Evolutionary conservation across 2,329 filamentous ascomycete species (phyloP).

Genomic region (Geoglossum cookeanum): DNA sequence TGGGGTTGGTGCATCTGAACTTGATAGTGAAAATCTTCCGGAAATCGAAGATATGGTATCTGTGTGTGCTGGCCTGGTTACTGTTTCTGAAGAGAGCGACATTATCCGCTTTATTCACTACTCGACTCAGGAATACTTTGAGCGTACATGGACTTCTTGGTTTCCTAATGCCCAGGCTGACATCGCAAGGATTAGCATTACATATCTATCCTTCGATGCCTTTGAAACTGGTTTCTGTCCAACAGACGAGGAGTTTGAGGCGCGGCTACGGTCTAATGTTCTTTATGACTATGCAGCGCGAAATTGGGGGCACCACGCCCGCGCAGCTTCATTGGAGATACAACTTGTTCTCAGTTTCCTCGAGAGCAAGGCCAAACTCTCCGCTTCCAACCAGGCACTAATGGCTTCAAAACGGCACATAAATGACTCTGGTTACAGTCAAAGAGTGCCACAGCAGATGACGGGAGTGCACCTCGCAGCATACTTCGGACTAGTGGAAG

Average conservation of each 20-base stretch:
- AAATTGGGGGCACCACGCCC: neutral
- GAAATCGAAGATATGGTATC: constrained; percentile 3
- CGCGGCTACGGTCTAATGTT: neutral
- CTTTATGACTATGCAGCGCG: neutral
- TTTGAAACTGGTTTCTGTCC: neutral
- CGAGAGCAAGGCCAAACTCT: neutral
- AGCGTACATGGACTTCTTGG: constrained; percentile 1
- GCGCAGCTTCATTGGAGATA: neutral
- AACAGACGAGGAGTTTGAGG: neutral
- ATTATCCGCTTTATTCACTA: constrained; percentile 9
- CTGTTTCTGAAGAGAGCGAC: constrained; percentile 5
- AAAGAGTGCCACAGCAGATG: neutral
- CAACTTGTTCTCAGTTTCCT: neutral
- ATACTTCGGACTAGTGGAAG: neutral
- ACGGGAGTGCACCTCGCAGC: neutral
- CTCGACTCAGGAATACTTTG: constrained; percentile 12
- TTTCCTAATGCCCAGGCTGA: neutral
- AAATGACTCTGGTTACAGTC: neutral
- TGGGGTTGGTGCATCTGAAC: constrained; percentile 1
- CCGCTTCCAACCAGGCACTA: neutral
- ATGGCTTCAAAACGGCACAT: neutral
- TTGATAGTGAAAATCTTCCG: constrained; percentile 1
- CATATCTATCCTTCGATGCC: neutral
- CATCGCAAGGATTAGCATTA: neutral
- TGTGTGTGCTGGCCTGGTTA: constrained; percentile 9